Evolutionary conservation across 2,329 filamentous ascomycete genomes (phyloP), one percentile per base, ranked within the genome.

Genomic region (Sarocladium strictum): DNA sequence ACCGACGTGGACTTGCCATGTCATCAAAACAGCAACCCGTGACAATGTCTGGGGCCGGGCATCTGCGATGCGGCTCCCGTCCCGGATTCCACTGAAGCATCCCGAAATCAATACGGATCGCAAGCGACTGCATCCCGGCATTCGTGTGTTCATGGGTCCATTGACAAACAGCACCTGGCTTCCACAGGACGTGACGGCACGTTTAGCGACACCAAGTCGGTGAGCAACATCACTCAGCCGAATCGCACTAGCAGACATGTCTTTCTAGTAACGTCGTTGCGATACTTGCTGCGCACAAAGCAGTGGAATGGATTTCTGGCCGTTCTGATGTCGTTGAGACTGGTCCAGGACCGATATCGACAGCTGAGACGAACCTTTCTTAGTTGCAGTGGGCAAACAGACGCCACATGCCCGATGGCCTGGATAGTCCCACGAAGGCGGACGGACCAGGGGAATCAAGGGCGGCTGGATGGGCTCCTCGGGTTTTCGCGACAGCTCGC

Each of bases 21-120:
- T 51, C 47, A 51, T 51, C 47, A 35, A 35, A 35, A 21, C 21
- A n/a, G 47, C 19, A 3, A n/a, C 47, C 35, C 47, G 47, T 51
- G 47, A 51, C 47, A 11, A 33, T 14, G 12, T 24, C 21, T 21
- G 21, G n/a, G 27, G 27, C 23, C 4, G 43, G n/a, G 43, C 23
- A 27, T 47, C 43, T 47, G n/a, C 29, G 43, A 26, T 47, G 43
- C 21, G 43, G 43, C 43, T 47, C 43, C n/a, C 14, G 11, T 11
- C 29, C 43, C 43, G 43, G 29, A 27, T n/a, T 6, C 43, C 43
- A 27, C 23, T 47, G 4, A 29, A n/a, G 27, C 23, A n/a, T 27
- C 3, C 24, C 12, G 43, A 47, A 29, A 24, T 5, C 17, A 19
- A 43, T 17, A 15, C 40, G 6, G 40, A 23, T 21, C 24, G 7